These are phyloP conservation scores for Diplosphaera chodatii DNA, from an alignment of 139 green algal species.

Conservation along the genomic window DNA sequence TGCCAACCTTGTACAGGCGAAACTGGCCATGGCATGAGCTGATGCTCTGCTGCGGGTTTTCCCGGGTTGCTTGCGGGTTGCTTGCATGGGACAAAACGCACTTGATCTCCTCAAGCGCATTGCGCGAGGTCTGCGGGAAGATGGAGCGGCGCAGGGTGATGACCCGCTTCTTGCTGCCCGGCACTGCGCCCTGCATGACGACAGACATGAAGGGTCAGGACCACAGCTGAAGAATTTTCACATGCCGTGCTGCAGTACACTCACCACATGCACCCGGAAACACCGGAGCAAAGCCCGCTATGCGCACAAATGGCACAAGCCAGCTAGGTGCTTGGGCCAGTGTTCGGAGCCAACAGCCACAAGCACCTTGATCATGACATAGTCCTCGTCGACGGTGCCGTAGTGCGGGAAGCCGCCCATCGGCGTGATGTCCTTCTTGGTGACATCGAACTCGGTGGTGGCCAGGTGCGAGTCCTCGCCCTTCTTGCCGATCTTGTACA, in stretches of 20 bases:
- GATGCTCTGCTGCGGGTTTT: too few relatives aligned
- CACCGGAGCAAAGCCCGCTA: too few relatives aligned
- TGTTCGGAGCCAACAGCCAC: too few relatives aligned
- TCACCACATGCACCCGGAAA: too few relatives aligned
- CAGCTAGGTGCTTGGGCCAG: too few relatives aligned
- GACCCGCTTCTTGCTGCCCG: conserved; percentile 90
- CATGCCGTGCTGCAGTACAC: too few relatives aligned
- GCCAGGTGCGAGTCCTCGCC: conserved; percentile 76
- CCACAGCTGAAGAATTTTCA: too few relatives aligned
- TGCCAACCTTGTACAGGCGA: too few relatives aligned
- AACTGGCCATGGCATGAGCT: too few relatives aligned
- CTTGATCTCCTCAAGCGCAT: conserved; percentile 91
- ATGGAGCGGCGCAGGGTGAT: conserved; percentile 94
- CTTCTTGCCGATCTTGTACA: conserved; percentile 98
- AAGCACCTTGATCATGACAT: conserved; percentile 97
- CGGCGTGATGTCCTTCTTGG: conserved; percentile 97
- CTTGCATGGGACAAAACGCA: too few relatives aligned
- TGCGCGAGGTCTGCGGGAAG: conserved; percentile 85
- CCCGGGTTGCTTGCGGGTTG: too few relatives aligned
- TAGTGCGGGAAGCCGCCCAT: conserved; percentile 99
- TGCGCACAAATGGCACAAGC: too few relatives aligned
- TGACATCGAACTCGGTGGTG: conserved; percentile 93
- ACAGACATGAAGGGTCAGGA: background rate
- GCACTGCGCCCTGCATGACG: conserved; percentile 67
- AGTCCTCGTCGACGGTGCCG: conserved; percentile 94